Evolutionary conservation across 2,329 filamentous ascomycete genomes (phyloP).

Genomic region (Periglandula ipomoeae): DNA sequence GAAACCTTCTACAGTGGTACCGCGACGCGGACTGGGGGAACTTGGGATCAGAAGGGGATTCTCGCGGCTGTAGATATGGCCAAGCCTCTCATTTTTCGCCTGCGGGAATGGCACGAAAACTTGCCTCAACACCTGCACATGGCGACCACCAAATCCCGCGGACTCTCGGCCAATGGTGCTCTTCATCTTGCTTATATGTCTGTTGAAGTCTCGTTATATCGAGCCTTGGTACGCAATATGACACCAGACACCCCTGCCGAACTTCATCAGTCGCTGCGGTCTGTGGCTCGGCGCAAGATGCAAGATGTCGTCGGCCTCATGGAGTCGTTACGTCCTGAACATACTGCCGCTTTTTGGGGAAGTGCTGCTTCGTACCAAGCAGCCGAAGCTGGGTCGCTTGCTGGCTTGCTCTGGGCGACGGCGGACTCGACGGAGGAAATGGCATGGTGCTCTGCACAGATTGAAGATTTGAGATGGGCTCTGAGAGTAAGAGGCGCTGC

Average conservation of each 20-base stretch:
- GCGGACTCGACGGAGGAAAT: constrained; percentile 28
- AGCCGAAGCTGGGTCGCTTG: constrained; percentile 32
- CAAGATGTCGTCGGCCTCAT: constrained; percentile 31
- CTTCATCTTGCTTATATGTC: constrained; percentile 42
- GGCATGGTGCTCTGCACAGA: constrained; percentile 27
- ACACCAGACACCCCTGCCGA: constrained; percentile 20
- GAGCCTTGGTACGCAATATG: constrained; percentile 37
- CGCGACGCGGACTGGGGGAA: constrained; percentile 20
- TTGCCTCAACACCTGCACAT: constrained; percentile 36
- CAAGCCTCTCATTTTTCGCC: constrained; percentile 22
- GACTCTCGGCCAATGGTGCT: constrained; percentile 33
- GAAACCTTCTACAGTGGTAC: constrained; percentile 35
- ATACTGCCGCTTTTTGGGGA: constrained; percentile 37
- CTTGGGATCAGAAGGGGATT: constrained; percentile 22
- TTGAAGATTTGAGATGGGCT: constrained; percentile 33
- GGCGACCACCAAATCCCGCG: constrained; percentile 29
- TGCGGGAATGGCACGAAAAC: constrained; percentile 35
- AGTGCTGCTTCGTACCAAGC: constrained; percentile 34
- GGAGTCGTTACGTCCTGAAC: constrained; percentile 32
- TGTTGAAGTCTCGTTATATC: constrained; percentile 41
- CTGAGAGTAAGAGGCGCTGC: constrained; percentile 30
- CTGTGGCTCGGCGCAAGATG: constrained; percentile 29
- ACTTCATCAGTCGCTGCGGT: constrained; percentile 23
- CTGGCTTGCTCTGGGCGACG: constrained; percentile 31
- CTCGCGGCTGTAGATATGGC: constrained; percentile 24